Conservation (phyloP, 805 yeast genomes). For the Ogataea trehaloabstinens region DNA sequence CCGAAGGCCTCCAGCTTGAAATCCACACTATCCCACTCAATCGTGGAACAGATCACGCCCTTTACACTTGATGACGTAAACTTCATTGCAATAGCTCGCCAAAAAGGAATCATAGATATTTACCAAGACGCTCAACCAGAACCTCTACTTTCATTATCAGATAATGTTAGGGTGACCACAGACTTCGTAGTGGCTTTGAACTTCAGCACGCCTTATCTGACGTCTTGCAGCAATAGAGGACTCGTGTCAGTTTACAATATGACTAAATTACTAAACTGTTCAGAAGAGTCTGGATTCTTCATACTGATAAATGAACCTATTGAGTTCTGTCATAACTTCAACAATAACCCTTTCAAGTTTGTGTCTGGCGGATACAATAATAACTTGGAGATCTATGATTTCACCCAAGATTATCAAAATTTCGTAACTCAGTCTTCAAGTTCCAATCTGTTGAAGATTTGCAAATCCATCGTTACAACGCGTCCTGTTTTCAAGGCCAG, state of each 20-base stretch:
- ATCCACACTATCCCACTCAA: slow-evolving; percentile 10
- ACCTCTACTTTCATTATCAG: slow-evolving; percentile 14
- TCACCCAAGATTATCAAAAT: slow-evolving; percentile 12
- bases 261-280: slow-evolving; percentile 7
- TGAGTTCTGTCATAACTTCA: slow-evolving; percentile 18
- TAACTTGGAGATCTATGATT: slow-evolving; percentile 20
- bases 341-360: slow-evolving; percentile 16
- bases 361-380: slow-evolving; percentile 24
- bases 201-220: slow-evolving; percentile 14
- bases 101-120: slow-evolving; percentile 20
- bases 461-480: slow-evolving; percentile 18
- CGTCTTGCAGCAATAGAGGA: slow-evolving; percentile 26
- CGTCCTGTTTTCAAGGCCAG: slow-evolving; percentile 24
- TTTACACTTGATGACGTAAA: slow-evolving; percentile 5
- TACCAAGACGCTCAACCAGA: slow-evolving; percentile 7
- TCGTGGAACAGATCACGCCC: slow-evolving; percentile 16
- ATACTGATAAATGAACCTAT: slow-evolving; percentile 21
- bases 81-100: slow-evolving; percentile 18
- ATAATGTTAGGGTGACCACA: slow-evolving; percentile 14
- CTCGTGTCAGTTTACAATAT: slow-evolving; percentile 21
- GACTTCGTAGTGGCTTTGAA: slow-evolving; percentile 23
- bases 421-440: slow-evolving; percentile 9
- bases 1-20: slow-evolving; percentile 5
- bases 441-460: slow-evolving; percentile 12
- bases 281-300: slow-evolving; percentile 15